These are phyloP conservation scores for Diaporthe citrichinensis DNA, from an alignment of 2,329 filamentous ascomycete genomes.

Conservation along the genomic window DNA sequence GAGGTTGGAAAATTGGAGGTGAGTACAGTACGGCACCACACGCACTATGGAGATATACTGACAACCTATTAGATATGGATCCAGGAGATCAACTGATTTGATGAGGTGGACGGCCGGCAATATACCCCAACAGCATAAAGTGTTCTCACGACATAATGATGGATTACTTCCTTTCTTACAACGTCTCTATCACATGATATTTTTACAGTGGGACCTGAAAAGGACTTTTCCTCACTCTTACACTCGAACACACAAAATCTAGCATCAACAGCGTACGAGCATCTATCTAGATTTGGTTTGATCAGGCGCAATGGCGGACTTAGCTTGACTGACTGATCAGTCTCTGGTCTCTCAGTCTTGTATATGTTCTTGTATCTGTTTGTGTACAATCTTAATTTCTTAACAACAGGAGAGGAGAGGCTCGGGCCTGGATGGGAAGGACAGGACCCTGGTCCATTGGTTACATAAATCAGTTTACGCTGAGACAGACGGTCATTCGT, in stretches of 20 bases:
- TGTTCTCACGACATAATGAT: constrained; percentile 41
- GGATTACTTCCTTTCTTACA: constrained; percentile 36
- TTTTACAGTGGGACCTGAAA: not conserved
- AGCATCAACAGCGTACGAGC: constrained; percentile 40
- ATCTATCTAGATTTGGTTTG: constrained; percentile 41
- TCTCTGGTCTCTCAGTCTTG: not conserved
- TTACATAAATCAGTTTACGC: constrained; percentile 21
- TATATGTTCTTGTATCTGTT: constrained; percentile 27
- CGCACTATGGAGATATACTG: constrained; percentile 38
- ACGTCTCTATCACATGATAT: not conserved
- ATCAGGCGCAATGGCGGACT: constrained; percentile 33
- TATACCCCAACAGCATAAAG: constrained; percentile 40
- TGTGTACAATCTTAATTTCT: constrained; percentile 27
- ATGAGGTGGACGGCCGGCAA: constrained; percentile 30
- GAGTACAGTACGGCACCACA: constrained; percentile 55
- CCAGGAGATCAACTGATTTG: constrained; percentile 47
- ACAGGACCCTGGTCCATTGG: constrained; percentile 3
- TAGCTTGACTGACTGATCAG: not conserved
- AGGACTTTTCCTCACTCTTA: not conserved
- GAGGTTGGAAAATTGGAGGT: constrained; percentile 98
- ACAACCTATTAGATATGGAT: constrained; percentile 51
- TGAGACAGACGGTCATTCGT: constrained; percentile 5
- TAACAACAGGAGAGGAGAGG: constrained; percentile 9
- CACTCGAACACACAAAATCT: constrained; percentile 24
- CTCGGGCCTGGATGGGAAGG: constrained; percentile 24